Evolutionary conservation across 2,329 filamentous ascomycete species (phyloP).

Genomic region (Fusarium decemcellulare): DNA sequence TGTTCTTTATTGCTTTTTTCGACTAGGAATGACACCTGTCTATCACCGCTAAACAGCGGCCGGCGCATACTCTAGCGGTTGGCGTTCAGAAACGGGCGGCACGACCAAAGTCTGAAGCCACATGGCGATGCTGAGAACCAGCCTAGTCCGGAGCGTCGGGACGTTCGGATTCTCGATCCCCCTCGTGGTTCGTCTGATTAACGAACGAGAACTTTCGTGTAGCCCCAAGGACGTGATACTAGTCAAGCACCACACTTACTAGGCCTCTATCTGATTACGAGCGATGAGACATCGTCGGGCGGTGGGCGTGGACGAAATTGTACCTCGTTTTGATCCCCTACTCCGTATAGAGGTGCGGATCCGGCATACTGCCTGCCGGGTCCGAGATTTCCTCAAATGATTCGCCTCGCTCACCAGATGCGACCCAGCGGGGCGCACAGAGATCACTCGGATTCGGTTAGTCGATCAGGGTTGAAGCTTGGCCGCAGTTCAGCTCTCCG

Average conservation of each 20-base stretch:
- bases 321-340: neutral
- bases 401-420: neutral
- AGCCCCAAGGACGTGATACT: neutral
- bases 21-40: slow-evolving; percentile 21
- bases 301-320: neutral
- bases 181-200: neutral
- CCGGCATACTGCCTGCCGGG: neutral
- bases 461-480: slow-evolving; percentile 19
- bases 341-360: neutral
- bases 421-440: neutral
- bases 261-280: neutral
- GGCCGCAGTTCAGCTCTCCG: neutral
- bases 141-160: neutral
- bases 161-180: neutral
- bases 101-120: slow-evolving; percentile 9
- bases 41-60: slow-evolving; percentile 10
- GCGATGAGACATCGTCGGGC: neutral
- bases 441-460: slow-evolving; percentile 3
- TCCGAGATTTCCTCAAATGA: neutral
- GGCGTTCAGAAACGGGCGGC: slow-evolving; percentile 30
- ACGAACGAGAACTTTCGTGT: neutral
- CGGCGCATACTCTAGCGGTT: slow-evolving; percentile 20
- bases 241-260: neutral
- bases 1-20: slow-evolving; percentile 10
- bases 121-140: neutral